Evolutionary conservation across 768 basidiomycete genomes (phyloP), one percentile per base, ranked within the genome.

Genomic region (Steccherinum ochraceum): DNA sequence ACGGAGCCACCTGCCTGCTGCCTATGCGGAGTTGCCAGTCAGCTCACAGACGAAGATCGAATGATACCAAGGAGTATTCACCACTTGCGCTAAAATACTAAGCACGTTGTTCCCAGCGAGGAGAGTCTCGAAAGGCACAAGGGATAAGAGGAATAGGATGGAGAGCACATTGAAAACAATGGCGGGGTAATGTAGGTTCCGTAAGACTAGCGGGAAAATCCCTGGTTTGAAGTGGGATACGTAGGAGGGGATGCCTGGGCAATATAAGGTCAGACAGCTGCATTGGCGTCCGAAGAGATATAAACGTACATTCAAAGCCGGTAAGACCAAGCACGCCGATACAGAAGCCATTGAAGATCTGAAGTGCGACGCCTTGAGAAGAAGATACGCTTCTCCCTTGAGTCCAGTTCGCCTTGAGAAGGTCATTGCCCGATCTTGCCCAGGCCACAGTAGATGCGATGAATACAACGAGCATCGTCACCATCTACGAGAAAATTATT

Each of bases 281-380:
- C n/a, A n/a, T n/a, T n/a, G n/a, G n/a, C n/a, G n/a, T n/a, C n/a
- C n/a, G 27, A 13, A 19, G 3, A 43, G 27, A 42, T 18, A 4
- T 12, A 16, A 42, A 62, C 69, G 35, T 50, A 83, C 83, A 84
- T 73, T 83, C 81, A 58, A 82, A 81, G 5, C 83, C 86, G 1
- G 87, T 87, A 27, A 87, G 69, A 0, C 84, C 85, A 1, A 90
- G 69, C 71, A 88, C 82, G 0, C 83, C 79, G 2, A 90, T 68
- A 56, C 85, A 88, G 23, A 84, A 69, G 0, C 87, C 87, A 52
- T 81, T 70, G 62, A 80, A 89, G 5, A 82, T 67, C 40, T 84
- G 75, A 20, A 61, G 70, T 0, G 71, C 61, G 24, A 79, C 61
- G 2, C 58, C 60, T 3, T 54, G 47, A 0, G 68, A 51, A 3